These are phyloP conservation scores for Jatropha multifida DNA, from an alignment of 441 rosid genomes.

Conservation along the genomic window DNA sequence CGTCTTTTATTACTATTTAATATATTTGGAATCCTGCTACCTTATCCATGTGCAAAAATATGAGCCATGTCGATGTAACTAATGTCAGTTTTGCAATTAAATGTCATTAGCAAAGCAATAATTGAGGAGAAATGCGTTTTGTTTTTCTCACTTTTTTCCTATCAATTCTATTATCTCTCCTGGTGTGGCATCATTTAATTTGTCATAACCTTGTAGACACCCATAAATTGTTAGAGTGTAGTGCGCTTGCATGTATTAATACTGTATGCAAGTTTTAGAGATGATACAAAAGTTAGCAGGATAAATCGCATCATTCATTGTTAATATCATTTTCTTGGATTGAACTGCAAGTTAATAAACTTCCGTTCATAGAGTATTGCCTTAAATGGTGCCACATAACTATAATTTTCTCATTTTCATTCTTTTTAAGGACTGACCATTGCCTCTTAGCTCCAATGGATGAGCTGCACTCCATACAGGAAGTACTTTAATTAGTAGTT, in stretches of 20 bases:
- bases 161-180: too few relatives aligned
- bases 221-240: background rate
- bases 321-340: background rate
- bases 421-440: background rate
- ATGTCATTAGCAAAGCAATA: too few relatives aligned
- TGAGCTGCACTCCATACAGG: background rate
- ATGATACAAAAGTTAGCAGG: background rate
- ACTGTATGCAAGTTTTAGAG: background rate
- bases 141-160: too few relatives aligned
- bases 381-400: background rate
- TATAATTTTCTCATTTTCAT: background rate
- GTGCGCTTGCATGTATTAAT: background rate
- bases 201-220: background rate
- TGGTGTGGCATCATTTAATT: too few relatives aligned
- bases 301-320: background rate
- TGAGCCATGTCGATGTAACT: background rate
- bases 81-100: too few relatives aligned
- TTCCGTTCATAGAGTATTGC: background rate
- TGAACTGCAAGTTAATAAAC: background rate
- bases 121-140: too few relatives aligned
- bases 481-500: background rate
- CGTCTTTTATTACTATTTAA: background rate
- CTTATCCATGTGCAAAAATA: background rate
- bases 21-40: background rate
- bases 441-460: background rate